Evolutionary conservation across 2,329 filamentous ascomycete species (phyloP).

Genomic region (Ceratocystis ficicola): DNA sequence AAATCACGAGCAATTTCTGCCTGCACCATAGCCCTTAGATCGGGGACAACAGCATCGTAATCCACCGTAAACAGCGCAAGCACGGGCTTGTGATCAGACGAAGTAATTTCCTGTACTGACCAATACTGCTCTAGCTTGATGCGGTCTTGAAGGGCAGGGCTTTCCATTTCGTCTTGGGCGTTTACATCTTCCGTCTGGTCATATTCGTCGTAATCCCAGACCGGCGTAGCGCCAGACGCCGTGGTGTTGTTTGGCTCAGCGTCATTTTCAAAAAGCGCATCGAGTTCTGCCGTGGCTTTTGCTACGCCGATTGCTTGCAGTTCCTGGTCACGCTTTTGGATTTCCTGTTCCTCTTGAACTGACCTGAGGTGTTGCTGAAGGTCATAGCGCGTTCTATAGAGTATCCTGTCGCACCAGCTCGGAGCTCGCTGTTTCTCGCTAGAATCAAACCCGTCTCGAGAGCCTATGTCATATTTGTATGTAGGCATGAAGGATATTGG

Average conservation of each 20-base stretch:
- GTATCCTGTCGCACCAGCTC: constrained; percentile 92
- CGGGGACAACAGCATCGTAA: constrained; percentile 75
- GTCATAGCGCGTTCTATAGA: constrained; percentile 68
- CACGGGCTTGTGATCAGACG: constrained; percentile 91
- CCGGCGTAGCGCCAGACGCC: constrained; percentile 32
- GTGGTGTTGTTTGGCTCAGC: constrained; percentile 58
- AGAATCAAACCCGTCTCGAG: constrained; percentile 80
- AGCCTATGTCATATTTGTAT: constrained; percentile 97
- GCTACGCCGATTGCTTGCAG: constrained; percentile 73
- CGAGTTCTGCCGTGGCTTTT: constrained; percentile 61
- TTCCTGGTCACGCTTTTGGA: constrained; percentile 60
- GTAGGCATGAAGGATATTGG: constrained; percentile 80
- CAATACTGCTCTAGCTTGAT: constrained; percentile 57
- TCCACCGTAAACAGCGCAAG: constrained; percentile 70
- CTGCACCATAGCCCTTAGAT: constrained; percentile 71
- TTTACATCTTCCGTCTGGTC: constrained; percentile 15
- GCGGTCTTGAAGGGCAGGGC: constrained; percentile 24
- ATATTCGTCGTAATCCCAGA: constrained; percentile 21
- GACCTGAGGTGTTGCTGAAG: constrained; percentile 53
- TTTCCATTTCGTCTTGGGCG: background rate
- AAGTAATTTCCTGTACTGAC: constrained; percentile 78
- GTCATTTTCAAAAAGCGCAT: constrained; percentile 81
- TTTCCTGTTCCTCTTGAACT: constrained; percentile 50
- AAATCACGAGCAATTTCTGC: constrained; percentile 78
- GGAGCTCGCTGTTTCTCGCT: constrained; percentile 88